Percentiles rank a stretch among this genome's conserved stretches.
These are phyloP conservation scores for Aegilops longissima DNA, from an alignment of 176 grass and related monocot genomes.

Conservation along the genomic window DNA sequence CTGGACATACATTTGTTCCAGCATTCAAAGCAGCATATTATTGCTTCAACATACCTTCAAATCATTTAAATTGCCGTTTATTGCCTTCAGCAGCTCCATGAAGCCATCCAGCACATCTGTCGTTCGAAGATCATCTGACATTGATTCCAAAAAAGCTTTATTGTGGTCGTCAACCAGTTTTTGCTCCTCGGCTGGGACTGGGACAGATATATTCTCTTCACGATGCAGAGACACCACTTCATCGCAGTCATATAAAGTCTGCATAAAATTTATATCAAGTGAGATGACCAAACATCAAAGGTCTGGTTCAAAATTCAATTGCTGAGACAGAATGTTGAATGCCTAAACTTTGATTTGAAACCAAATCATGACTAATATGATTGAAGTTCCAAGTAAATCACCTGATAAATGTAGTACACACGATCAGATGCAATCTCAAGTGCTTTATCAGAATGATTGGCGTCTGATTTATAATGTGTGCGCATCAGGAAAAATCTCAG, in stretches of 20 bases:
- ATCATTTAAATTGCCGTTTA: constrained; percentile 85
- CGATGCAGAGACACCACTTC: constrained; percentile 45
- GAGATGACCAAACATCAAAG: neutral
- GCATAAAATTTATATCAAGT: constrained; percentile 12
- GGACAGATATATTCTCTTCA: constrained; percentile 44
- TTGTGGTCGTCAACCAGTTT: constrained; percentile 57
- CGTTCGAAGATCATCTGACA: constrained; percentile 84
- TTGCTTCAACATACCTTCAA: constrained; percentile 58
- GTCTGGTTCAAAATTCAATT: neutral
- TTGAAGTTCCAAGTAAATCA: constrained; percentile 21
- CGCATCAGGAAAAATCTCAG: constrained; percentile 96
- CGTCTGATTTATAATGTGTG: constrained; percentile 87
- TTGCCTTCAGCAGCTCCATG: constrained; percentile 73
- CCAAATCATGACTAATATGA: neutral
- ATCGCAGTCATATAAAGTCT: constrained; percentile 84
- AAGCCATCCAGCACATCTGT: constrained; percentile 92
- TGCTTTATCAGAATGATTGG: constrained; percentile 76
- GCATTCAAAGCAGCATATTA: neutral
- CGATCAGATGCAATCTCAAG: constrained; percentile 72
- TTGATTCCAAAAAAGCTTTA: constrained; percentile 55
- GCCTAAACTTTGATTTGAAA: neutral
- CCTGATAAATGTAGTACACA: constrained; percentile 93
- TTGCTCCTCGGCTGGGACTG: constrained; percentile 54
- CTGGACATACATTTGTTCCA: neutral
- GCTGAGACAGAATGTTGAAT: neutral